phyloP scores from a whole-genome alignment of 352 stramenopile species.

The Thraustochytrium sp. region DNA sequence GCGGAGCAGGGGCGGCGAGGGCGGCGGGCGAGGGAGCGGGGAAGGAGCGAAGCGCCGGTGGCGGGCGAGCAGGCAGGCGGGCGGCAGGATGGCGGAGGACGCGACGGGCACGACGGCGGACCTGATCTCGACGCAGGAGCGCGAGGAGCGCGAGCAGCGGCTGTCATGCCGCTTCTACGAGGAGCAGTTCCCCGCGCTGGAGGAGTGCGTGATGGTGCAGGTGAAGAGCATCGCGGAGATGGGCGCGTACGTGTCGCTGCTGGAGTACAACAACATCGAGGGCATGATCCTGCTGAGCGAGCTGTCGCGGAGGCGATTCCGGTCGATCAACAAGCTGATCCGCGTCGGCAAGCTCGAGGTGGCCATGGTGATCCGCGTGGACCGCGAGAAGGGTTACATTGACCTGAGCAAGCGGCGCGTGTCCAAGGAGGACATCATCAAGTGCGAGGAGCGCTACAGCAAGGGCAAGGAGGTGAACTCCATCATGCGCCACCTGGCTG shows the following conservation, averaged over 20 bases:
- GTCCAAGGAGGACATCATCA: slow-evolving; percentile 95
- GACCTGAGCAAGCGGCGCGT: slow-evolving; percentile 98
- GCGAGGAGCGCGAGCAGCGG: slow-evolving; percentile 20
- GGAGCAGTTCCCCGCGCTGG: slow-evolving; percentile 85
- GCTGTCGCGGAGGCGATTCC: slow-evolving; percentile 94
- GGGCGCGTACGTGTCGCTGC: slow-evolving; percentile 97
- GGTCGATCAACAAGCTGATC: slow-evolving; percentile 99
- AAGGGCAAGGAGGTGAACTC: slow-evolving; percentile 99
- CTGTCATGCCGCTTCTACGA: slow-evolving; percentile 75
- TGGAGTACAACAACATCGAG: slow-evolving; percentile 99
- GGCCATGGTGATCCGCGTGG: slow-evolving; percentile 98
- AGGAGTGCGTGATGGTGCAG: slow-evolving; percentile 68
- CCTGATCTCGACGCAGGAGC: slow-evolving; percentile 17
- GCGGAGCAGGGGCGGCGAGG: too few species aligned
- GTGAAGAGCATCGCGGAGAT: slow-evolving; percentile 97
- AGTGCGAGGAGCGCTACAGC: slow-evolving; percentile 98
- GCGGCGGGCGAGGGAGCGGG: too few species aligned
- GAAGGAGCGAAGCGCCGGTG: too few species aligned
- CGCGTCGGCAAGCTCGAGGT: slow-evolving; percentile 99
- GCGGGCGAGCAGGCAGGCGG: too few species aligned
- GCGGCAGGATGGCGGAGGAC: not conserved
- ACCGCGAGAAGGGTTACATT: slow-evolving; percentile 99
- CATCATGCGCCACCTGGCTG: slow-evolving; percentile 73
- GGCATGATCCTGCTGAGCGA: slow-evolving; percentile 99
- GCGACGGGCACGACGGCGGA: not conserved